Evolutionary conservation across 805 yeast genomes (phyloP).

Genomic region (Kuraishia ogatae): DNA sequence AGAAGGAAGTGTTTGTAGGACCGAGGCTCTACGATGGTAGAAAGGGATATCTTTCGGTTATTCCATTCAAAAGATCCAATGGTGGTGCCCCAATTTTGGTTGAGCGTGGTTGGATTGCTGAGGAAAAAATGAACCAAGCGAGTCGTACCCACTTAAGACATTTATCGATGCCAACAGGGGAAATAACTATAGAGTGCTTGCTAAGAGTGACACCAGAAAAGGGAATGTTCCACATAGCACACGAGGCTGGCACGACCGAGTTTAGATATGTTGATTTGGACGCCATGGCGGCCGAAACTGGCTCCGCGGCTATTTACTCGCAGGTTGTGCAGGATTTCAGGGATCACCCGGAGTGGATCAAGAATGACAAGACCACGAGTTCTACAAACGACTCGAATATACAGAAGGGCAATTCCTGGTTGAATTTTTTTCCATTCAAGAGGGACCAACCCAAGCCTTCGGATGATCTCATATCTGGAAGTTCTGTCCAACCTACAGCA

Average conservation of each 20-base stretch:
- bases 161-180: slow-evolving; percentile 65
- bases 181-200: slow-evolving; percentile 63
- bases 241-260: slow-evolving; percentile 54
- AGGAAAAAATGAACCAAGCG: slow-evolving; percentile 50
- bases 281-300: slow-evolving; percentile 66
- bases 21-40: slow-evolving; percentile 70
- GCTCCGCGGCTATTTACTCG: slow-evolving; percentile 63
- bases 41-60: slow-evolving; percentile 70
- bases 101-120: slow-evolving; percentile 89
- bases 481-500: slow-evolving; percentile 1
- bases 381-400: slow-evolving; percentile 1
- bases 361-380: slow-evolving; percentile 4
- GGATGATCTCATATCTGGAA: slow-evolving; percentile 4
- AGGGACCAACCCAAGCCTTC: neutral
- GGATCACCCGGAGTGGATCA: slow-evolving; percentile 48
- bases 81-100: slow-evolving; percentile 74
- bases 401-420: neutral
- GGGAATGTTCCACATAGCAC: slow-evolving; percentile 59
- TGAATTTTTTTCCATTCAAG: neutral
- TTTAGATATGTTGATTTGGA: slow-evolving; percentile 77
- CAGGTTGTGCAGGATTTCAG: slow-evolving; percentile 63
- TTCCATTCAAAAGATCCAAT: slow-evolving; percentile 70
- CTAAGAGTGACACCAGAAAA: slow-evolving; percentile 61
- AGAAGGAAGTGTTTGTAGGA: slow-evolving; percentile 85
- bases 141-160: slow-evolving; percentile 47